A percentile compares a stretch with the other conserved stretches of the same genome.
These are phyloP conservation scores for Lecanicillium sp. DNA, from an alignment of 2,329 filamentous ascomycete genomes.

Conservation along the genomic window DNA sequence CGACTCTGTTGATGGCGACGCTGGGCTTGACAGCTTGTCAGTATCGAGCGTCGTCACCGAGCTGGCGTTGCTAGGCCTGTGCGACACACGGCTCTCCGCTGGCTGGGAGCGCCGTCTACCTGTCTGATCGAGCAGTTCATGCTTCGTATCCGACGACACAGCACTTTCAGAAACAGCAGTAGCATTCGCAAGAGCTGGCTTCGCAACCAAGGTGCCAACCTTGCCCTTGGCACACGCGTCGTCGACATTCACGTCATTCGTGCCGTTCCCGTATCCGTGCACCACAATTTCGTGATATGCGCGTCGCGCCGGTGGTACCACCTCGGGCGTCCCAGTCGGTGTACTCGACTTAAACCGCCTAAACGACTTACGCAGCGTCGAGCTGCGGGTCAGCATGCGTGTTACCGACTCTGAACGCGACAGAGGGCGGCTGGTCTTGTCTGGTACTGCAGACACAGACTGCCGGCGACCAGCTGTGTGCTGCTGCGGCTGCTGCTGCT, in stretches of 20 bases:
- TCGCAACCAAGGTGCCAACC: too few relatives aligned
- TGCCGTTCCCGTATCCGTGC: conserved; percentile 47
- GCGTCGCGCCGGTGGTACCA: conserved; percentile 12
- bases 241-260: conserved; percentile 28
- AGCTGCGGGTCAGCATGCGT: conserved; percentile 21
- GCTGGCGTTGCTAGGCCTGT: conserved; percentile 6
- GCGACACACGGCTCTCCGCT: neutral
- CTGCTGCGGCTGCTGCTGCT: neutral
- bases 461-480: conserved; percentile 1
- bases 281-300: conserved; percentile 44
- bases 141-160: neutral
- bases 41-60: neutral
- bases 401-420: conserved; percentile 22
- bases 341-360: conserved; percentile 19
- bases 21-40: neutral
- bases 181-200: conserved; percentile 12
- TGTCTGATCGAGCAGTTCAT: neutral
- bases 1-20: neutral
- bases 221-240: conserved; percentile 10
- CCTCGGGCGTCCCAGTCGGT: conserved; percentile 10
- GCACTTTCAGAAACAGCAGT: conserved; percentile 20
- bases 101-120: neutral
- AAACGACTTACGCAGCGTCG: conserved; percentile 26
- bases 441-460: conserved; percentile 5
- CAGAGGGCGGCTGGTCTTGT: conserved; percentile 3